phyloP scores from a whole-genome alignment of 164 flowering plant species.

The Liriodendron chinense region DNA sequence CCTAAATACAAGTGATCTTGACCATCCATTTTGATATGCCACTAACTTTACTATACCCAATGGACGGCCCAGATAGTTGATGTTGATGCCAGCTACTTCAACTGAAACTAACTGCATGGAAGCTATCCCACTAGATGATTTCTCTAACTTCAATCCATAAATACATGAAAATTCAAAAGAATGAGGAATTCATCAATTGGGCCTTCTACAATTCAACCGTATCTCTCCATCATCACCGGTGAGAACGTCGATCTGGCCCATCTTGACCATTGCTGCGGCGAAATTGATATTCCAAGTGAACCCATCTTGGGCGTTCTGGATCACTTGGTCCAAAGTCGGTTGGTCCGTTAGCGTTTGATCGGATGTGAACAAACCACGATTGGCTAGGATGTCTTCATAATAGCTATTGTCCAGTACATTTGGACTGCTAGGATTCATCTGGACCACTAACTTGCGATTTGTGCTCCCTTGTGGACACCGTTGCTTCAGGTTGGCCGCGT shows the following conservation, averaged over 20 bases:
- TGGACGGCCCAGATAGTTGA: too few species aligned
- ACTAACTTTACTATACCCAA: too few species aligned
- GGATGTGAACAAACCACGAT: conserved; percentile 49
- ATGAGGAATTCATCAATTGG: conserved; percentile 24
- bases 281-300: conserved; percentile 36
- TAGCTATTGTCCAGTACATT: conserved; percentile 29
- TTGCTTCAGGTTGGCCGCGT: conserved; percentile 35
- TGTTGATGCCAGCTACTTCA: too few species aligned
- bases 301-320: conserved; percentile 25
- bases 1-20: too few species aligned
- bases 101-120: too few species aligned
- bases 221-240: conserved; percentile 58
- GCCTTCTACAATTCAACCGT: conserved; percentile 41
- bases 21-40: too few species aligned
- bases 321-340: conserved; percentile 38
- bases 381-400: conserved; percentile 28
- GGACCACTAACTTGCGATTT: conserved; percentile 29
- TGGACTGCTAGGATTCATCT: conserved; percentile 45
- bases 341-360: conserved; percentile 46
- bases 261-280: conserved; percentile 63
- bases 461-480: conserved; percentile 41
- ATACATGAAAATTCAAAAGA: too few species aligned
- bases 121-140: too few species aligned
- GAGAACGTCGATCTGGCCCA: conserved; percentile 55
- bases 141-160: too few species aligned